Percentiles rank a stretch among this genome's conserved stretches.
phyloP scores from a whole-genome alignment of 495 filamentous ascomycete species.

The Podospora conica region DNA sequence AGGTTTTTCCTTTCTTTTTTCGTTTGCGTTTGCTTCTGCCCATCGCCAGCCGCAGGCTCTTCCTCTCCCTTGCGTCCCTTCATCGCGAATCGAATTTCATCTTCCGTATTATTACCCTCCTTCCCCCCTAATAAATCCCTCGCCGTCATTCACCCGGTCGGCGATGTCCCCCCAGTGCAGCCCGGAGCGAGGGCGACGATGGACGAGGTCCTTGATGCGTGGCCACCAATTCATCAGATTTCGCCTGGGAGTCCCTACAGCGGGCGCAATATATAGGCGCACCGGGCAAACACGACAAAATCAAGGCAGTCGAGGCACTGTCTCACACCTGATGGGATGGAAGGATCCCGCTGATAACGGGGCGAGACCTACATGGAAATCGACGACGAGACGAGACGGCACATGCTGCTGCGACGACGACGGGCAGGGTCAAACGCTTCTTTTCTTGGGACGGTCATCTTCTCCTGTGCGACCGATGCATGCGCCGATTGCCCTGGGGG shows the following conservation, averaged over 20 bases:
- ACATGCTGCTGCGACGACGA: neutral
- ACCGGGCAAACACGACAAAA: neutral
- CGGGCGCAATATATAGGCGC: slow-evolving; percentile 3
- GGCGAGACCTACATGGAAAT: neutral
- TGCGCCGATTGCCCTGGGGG: neutral
- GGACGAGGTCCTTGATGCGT: slow-evolving; percentile 2
- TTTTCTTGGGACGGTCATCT: neutral
- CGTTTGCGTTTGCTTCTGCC: neutral
- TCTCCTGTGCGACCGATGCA: neutral
- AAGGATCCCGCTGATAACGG: neutral
- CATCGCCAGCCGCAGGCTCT: neutral
- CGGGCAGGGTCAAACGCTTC: neutral
- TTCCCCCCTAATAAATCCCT: neutral
- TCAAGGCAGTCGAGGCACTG: neutral
- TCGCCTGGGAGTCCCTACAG: slow-evolving; percentile 8
- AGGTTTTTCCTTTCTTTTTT: slow-evolving; percentile 1
- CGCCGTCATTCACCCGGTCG: neutral
- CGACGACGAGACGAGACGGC: neutral
- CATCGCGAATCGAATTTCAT: neutral
- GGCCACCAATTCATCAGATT: neutral
- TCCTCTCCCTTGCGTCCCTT: neutral
- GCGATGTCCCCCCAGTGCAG: neutral
- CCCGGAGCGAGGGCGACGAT: neutral
- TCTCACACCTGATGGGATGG: neutral
- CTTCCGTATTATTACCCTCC: neutral